phyloP scores from a whole-genome alignment of 768 basidiomycete species.

The Hortiboletus flavorubellus region DNA sequence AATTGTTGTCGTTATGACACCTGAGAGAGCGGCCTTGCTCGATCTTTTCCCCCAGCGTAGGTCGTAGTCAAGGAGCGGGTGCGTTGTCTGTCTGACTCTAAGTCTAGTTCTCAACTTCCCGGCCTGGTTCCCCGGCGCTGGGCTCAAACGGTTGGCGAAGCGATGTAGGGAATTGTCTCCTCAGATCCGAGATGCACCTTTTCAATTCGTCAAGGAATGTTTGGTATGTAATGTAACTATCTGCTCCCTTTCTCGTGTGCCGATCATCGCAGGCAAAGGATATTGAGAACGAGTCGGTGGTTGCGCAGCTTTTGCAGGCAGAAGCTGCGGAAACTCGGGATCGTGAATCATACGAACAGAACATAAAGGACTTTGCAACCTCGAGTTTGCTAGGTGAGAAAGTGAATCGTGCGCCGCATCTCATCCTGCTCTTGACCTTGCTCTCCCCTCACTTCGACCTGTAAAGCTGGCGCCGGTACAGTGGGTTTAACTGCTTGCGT shows the following conservation, averaged over 20 bases:
- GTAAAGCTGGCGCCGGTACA: slow-evolving; percentile 15
- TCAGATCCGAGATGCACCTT: slow-evolving; percentile 16
- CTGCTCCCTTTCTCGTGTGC: background rate
- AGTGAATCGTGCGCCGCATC: background rate
- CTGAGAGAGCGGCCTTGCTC: slow-evolving; percentile 20
- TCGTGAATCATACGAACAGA: slow-evolving; percentile 13
- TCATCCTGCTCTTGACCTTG: background rate
- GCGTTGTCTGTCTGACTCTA: background rate
- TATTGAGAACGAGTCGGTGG: slow-evolving; percentile 22
- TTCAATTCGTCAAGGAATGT: slow-evolving; percentile 23
- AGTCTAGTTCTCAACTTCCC: slow-evolving; percentile 18
- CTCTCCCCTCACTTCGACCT: background rate
- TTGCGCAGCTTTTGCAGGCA: slow-evolving; percentile 14
- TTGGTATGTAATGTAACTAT: slow-evolving; percentile 6
- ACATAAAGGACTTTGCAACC: slow-evolving; percentile 16
- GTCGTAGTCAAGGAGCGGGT: background rate
- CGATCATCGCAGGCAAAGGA: slow-evolving; percentile 15
- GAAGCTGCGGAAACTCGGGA: background rate
- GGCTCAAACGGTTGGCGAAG: slow-evolving; percentile 6
- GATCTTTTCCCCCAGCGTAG: slow-evolving; percentile 20
- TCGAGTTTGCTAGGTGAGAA: slow-evolving; percentile 23
- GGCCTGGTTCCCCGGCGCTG: slow-evolving; percentile 17
- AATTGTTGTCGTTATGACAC: slow-evolving; percentile 11
- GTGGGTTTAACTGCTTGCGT: slow-evolving; percentile 2
- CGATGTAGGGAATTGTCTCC: slow-evolving; percentile 11